Evolutionary conservation across 2,329 filamentous ascomycete species (phyloP), one percentile per base, ranked within the genome.

Genomic region (Mariannaea elegans): DNA sequence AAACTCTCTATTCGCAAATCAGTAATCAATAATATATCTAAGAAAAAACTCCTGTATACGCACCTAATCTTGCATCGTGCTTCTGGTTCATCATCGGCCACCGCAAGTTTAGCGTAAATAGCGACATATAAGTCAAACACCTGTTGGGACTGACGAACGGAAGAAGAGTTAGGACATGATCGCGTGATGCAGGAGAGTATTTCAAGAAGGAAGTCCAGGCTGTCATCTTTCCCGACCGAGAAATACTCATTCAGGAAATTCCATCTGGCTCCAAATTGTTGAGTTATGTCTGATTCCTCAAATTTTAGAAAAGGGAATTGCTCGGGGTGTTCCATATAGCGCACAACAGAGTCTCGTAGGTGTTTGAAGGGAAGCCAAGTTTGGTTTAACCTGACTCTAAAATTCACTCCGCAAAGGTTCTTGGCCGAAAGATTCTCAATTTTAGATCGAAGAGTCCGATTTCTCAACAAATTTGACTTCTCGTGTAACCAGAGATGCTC

Each of bases 101-200:
- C 38, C 1, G 32, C 8, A 32, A 64, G 45, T 8, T 56, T 61
- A 0, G 61, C 48, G 18, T 59, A 64, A 16, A 67, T 56, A 2
- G 61, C 65, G 9, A 61, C 2, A 18, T 67, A 66, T n/a, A 66
- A 7, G 6, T 54, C 41, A 1, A 66, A 61, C 0, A 65, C 59
- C 12, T 16, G 61, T 0, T 57, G 42, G 0, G 29, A 41, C 34
- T 65, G 65, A 23, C n/a, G 1, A 49, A 36, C 6, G 2, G 54
- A 32, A 1, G 53, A 31, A 3, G 57, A 19, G 0, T 24, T 7
- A 1, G 4, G n/a, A 24, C 32, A 53, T 0, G 27, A 57, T 10
- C 27, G 3, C 9, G 36, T 0, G 13, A 64, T 59, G 1, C 10
- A 58, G 1, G 13, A 4, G 1, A 67, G 54, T 3, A 67, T 66